Conservation (phyloP, 2,329 filamentous ascomycete species). For the Aspergillus sp. region DNA sequence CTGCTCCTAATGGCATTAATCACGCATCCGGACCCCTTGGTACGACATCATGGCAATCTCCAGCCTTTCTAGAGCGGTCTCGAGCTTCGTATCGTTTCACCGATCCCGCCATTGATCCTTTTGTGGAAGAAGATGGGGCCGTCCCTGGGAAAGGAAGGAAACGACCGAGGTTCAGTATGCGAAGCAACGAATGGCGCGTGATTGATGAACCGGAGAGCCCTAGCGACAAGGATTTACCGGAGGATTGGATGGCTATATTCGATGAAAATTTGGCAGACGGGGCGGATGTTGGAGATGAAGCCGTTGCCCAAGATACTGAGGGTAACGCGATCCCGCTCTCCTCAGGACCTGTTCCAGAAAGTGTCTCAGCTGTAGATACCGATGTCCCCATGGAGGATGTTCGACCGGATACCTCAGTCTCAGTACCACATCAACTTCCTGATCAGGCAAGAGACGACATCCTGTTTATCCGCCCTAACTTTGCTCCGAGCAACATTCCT, state of each 20-base stretch:
- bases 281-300: slow-evolving; percentile 14
- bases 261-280: slow-evolving; percentile 22
- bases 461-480: slow-evolving; percentile 7
- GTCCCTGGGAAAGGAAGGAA: slow-evolving; percentile 65
- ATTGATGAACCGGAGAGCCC: slow-evolving; percentile 70
- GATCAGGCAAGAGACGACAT: slow-evolving; percentile 4
- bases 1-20: slow-evolving; percentile 23
- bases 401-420: slow-evolving; percentile 14
- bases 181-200: slow-evolving; percentile 72
- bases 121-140: slow-evolving; percentile 65
- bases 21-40: slow-evolving; percentile 26
- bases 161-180: slow-evolving; percentile 65
- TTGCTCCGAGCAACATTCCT: background rate
- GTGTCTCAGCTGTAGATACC: background rate
- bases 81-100: slow-evolving; percentile 68
- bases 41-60: slow-evolving; percentile 66
- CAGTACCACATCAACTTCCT: background rate
- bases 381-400: slow-evolving; percentile 5
- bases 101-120: slow-evolving; percentile 64
- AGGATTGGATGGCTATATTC: slow-evolving; percentile 30
- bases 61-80: slow-evolving; percentile 73
- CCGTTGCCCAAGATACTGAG: background rate
- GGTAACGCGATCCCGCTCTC: background rate
- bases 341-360: background rate
- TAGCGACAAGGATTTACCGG: slow-evolving; percentile 45